Evolutionary conservation across 331 rosid species (phyloP), one percentile per base, ranked within the genome.

Genomic region (Acacia concinna): DNA sequence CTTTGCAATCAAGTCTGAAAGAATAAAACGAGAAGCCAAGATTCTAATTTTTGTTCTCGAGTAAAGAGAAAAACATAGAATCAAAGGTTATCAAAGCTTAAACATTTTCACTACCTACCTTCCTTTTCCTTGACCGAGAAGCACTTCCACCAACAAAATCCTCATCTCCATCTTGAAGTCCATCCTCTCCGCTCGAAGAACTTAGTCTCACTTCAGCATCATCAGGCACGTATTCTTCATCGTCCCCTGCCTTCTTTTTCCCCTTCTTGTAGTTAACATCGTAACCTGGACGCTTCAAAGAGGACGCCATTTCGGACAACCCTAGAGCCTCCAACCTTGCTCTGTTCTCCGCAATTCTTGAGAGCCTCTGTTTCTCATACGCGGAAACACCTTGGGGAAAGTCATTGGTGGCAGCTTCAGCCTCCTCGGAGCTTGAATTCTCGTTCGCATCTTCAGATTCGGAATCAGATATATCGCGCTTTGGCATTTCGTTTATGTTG

Each of bases 271-370:
- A 68, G 64, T 21, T 68, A 67, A 31, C 84, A 13, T 65, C 82
- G 77, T 37, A 85, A 71, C 71, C 52, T 20, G 62, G 65, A 68
- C 79, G 77, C 88, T 81, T 81, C 23, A 92, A 59, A 23, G 92
- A 82, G 3, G 93, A 87, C 0, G 92, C 90, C 73, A 94, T 79
- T 67, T 87, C 83, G 77, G 83, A 83, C 69, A 94, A 77, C 5
- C 97, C 95, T 52, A 94, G 67, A 56, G 98, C 97, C 80, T 88
- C 90, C 85, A 94, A 84, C 76, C 90, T 92, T 1, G 87, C 90
- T 84, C 71, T 88, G 94, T 92, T 94, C 78, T 89, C 97, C n/a
- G 93, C 89, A 25, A 94, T 94, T 80, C 94, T 88, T 12, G 88
- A 86, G 2, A 85, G 85, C 88, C 98, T 88, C 83, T 86, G 97